Evolutionary conservation across 2,329 filamentous ascomycete species (phyloP).

Genomic region (Polychaeton citri): DNA sequence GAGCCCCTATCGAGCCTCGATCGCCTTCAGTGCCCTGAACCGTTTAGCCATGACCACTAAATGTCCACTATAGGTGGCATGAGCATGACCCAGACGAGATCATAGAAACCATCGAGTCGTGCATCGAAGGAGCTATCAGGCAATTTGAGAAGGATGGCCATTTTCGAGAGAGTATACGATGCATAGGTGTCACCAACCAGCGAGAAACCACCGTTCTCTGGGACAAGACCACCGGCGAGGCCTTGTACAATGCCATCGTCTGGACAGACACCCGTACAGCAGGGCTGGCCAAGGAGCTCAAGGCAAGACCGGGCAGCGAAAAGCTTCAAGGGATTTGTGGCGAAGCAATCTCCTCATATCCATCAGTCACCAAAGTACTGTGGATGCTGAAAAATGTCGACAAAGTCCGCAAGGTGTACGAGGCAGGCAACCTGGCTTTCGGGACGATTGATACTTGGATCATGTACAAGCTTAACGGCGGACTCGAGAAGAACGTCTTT

Average conservation of each 20-base stretch:
- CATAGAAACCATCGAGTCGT: conserved; percentile 59
- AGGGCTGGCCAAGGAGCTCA: conserved; percentile 63
- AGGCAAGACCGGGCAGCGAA: conserved; percentile 52
- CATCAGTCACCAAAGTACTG: conserved; percentile 70
- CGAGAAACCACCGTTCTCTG: conserved; percentile 78
- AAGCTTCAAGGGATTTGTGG: conserved; percentile 59
- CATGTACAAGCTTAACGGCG: conserved; percentile 70
- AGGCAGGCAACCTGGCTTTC: conserved; percentile 63
- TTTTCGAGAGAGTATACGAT: conserved; percentile 53
- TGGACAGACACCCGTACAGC: conserved; percentile 81
- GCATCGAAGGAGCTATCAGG: conserved; percentile 63
- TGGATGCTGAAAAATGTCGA: conserved; percentile 68
- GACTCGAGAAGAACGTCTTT: conserved; percentile 51
- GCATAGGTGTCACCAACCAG: conserved; percentile 80
- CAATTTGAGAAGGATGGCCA: conserved; percentile 60
- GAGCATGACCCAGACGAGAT: conserved; percentile 76
- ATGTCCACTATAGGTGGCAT: conserved; percentile 53
- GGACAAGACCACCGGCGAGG: conserved; percentile 68
- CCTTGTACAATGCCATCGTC: conserved; percentile 72
- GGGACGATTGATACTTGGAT: conserved; percentile 85
- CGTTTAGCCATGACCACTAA: background rate
- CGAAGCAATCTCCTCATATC: conserved; percentile 76
- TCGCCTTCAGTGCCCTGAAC: background rate
- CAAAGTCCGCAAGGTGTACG: conserved; percentile 59
- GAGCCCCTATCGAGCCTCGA: no score